A percentile compares a stretch with the other conserved stretches of the same genome.
These are phyloP conservation scores for Scleromitrula shiraiana DNA, from an alignment of 2,329 filamentous ascomycete species.

Conservation along the genomic window DNA sequence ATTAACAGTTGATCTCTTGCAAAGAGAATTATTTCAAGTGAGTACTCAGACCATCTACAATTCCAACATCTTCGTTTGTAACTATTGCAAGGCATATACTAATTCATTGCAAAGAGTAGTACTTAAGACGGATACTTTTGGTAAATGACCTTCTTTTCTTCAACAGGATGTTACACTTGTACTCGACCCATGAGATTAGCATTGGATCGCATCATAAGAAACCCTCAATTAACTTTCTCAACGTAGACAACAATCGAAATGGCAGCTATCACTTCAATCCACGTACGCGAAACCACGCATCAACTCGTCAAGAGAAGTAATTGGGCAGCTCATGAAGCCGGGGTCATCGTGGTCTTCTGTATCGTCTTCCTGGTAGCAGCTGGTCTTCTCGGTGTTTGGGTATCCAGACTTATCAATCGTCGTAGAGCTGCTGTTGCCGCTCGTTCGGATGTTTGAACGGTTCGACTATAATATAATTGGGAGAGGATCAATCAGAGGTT, in stretches of 20 bases:
- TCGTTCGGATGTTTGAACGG: constrained; percentile 1
- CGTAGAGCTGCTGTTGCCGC: constrained; percentile 9
- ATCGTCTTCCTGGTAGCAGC: constrained; percentile 49
- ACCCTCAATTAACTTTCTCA: not conserved
- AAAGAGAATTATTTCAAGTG: no score
- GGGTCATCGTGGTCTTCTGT: constrained; percentile 54
- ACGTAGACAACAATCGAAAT: constrained; percentile 11
- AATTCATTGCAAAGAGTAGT: no score
- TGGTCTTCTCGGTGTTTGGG: constrained; percentile 42
- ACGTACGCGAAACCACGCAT: constrained; percentile 20
- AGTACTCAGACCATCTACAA: no score
- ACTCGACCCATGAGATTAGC: not conserved
- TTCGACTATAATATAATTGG: not conserved
- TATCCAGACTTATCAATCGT: constrained; percentile 37
- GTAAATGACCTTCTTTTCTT: no score
- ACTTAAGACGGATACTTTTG: no score
- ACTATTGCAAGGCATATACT: no score
- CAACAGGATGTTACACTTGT: not conserved
- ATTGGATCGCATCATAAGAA: no score
- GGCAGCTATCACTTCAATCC: constrained; percentile 13
- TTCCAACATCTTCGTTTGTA: no score
- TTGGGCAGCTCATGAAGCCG: constrained; percentile 49
- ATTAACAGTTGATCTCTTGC: no score
- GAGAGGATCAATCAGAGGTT: not conserved
- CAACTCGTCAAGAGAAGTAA: constrained; percentile 45